Conservation (phyloP, 2,329 filamentous ascomycete genomes). For the Stachybotrys echinatus region DNA sequence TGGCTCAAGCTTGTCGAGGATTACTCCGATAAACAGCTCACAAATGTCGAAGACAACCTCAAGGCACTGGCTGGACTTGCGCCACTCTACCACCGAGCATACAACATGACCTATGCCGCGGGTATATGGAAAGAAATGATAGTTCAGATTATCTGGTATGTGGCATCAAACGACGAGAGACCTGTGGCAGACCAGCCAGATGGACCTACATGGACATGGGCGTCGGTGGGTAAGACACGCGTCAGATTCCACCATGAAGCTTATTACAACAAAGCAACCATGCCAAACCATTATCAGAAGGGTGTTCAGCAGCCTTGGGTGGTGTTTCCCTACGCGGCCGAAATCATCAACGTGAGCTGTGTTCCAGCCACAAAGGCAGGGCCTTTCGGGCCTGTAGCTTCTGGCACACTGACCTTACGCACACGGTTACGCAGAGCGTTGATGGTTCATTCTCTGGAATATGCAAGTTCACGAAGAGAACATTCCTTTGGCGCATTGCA, state of each 20-base stretch:
- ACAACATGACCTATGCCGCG: not conserved
- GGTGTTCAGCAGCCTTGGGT: too few relatives aligned
- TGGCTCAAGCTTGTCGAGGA: conserved; percentile 9
- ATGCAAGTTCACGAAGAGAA: not conserved
- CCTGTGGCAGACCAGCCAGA: not conserved
- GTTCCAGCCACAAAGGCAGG: too few relatives aligned
- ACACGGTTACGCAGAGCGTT: not conserved
- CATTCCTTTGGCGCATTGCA: not conserved
- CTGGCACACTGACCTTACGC: too few relatives aligned
- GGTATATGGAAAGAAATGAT: conserved; percentile 2
- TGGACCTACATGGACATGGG: conserved; percentile 9
- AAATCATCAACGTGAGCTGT: too few relatives aligned
- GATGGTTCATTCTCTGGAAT: not conserved
- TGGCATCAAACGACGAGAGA: conserved; percentile 1
- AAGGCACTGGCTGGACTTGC: conserved; percentile 3
- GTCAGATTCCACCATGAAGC: not conserved
- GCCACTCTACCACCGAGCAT: conserved; percentile 1
- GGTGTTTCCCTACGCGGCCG: too few relatives aligned
- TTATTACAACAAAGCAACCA: not conserved
- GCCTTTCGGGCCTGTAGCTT: too few relatives aligned
- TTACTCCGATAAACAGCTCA: conserved; percentile 7
- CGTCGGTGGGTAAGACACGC: conserved; percentile 9
- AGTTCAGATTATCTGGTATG: conserved; percentile 1
- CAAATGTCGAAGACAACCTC: conserved; percentile 3
- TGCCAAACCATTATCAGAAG: too few relatives aligned